Base-by-base conservation (phyloP, 352 stramenopile species). In the Halophytophthora polymorphica region DNA sequence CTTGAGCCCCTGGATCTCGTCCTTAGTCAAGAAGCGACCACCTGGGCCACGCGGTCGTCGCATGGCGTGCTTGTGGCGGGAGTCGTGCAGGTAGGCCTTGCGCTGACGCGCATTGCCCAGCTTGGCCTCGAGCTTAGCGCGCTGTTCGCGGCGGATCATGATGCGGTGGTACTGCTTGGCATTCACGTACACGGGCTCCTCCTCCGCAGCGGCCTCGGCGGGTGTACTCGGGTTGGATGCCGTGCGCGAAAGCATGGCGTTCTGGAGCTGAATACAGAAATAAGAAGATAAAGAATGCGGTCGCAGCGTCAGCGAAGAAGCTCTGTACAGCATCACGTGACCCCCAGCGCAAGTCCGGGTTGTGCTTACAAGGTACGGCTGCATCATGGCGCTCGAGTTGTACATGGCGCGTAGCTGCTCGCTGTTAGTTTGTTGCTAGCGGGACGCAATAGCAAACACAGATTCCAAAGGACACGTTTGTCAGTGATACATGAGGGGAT, bases 81-180 rank as follows among this genome's bases (percentile, higher is more conserved):
- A 96, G 37, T 86, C 71, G 47, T 96, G 86, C 47, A 96, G 66
- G 49, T 94, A 96, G 12, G 83, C 83, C 62, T 93, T 91, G 46
- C 81, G 83, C 65, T 93, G 86, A 45, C 75, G 78, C 38, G 62
- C 58, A 49, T 82, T 90, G 37, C 80, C 80, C 14, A 94, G 66
- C 59, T 95, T 93, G 23, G 82, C 78, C 53, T 95, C 86, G 15
- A 93, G 73, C 58, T 96, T 96, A 37, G 84, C 81, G 28, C 84
- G 74, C 58, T 93, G 83, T 50, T 96, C 79, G 50, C 86, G 77
- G 37, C 86, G 84, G 45, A 94, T 84, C 75, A 96, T 86, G 55
- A 96, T 96, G 17, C 86, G 80, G 58, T 94, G 82, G 56, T 96
- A 96, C 58, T 96, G 86, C 69, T 96, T 96, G 44, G 84, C 86